Conservation (phyloP, 805 yeast genomes). For the Ogataea parapolymorpha region DNA sequence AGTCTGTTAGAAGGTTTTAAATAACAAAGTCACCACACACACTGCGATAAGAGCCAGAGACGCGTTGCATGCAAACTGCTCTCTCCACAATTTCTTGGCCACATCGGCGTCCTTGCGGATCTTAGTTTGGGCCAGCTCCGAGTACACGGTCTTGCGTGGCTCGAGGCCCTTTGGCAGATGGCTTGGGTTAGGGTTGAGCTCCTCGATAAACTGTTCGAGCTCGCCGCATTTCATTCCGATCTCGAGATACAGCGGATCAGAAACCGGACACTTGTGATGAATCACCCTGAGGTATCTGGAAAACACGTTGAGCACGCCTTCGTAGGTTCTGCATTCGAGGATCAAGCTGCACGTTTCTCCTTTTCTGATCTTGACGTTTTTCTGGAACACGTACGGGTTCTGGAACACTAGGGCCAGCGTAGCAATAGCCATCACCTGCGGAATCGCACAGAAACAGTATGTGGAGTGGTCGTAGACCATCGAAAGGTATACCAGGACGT, state of each 20-base stretch:
- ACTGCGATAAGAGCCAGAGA: conserved; percentile 19
- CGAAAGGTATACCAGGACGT: conserved; percentile 71
- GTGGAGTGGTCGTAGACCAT: conserved; percentile 75
- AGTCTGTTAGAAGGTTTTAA: neutral
- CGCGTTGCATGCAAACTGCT: conserved; percentile 14
- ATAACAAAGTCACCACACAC: conserved; percentile 19
- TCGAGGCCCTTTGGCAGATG: conserved; percentile 55
- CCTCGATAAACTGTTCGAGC: conserved; percentile 84
- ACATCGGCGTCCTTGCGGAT: conserved; percentile 35
- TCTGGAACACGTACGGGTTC: conserved; percentile 67
- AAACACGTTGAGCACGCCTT: conserved; percentile 75
- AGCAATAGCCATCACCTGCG: conserved; percentile 99
- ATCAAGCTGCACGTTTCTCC: conserved; percentile 81
- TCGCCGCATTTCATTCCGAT: conserved; percentile 85
- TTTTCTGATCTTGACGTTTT: conserved; percentile 83
- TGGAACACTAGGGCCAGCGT: conserved; percentile 83
- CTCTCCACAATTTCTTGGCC: conserved; percentile 15
- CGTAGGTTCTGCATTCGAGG: conserved; percentile 66
- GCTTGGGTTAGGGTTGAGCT: conserved; percentile 55
- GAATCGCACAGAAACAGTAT: conserved; percentile 93
- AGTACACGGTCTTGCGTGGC: conserved; percentile 44
- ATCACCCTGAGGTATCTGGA: conserved; percentile 68
- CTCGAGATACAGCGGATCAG: conserved; percentile 81
- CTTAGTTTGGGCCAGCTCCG: conserved; percentile 44
- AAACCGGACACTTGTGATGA: conserved; percentile 72